Conservation (phyloP, 805 yeast species). For the Candida ovalis region DNA sequence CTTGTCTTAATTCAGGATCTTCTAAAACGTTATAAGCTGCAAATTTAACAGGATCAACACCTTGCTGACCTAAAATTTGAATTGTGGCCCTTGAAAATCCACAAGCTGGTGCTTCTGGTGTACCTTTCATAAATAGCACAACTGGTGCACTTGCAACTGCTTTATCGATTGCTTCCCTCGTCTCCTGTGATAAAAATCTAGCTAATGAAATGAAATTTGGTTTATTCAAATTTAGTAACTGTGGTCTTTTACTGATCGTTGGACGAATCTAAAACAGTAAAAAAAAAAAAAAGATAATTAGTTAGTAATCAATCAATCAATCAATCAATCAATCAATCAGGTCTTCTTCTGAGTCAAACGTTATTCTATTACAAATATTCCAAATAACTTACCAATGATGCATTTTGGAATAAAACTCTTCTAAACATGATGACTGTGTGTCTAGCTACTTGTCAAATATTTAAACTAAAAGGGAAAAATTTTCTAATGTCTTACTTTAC, state of each 20-base stretch:
- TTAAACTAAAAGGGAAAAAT: not conserved
- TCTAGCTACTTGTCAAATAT: not conserved
- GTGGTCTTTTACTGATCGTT: not conserved
- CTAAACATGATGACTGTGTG: not conserved
- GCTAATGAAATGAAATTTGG: conserved; percentile 1
- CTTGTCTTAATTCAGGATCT: conserved; percentile 89
- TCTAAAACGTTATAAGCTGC: conserved; percentile 97
- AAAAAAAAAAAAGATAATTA: not conserved
- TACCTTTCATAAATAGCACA: conserved; percentile 96
- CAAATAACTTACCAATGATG: conserved; percentile 1
- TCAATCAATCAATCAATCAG: too few relatives aligned
- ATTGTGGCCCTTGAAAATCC: conserved; percentile 96
- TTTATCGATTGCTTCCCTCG: conserved; percentile 75
- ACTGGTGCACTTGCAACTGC: conserved; percentile 91
- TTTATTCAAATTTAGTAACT: not conserved
- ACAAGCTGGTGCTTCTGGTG: conserved; percentile 96
- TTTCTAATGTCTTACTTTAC: not conserved
- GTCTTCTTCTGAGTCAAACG: too few relatives aligned
- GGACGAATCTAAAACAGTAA: conserved; percentile 1
- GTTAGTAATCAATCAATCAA: not conserved
- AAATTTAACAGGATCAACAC: conserved; percentile 93
- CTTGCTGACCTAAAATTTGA: conserved; percentile 90
- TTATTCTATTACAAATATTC: too few relatives aligned
- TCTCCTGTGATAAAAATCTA: conserved; percentile 65
- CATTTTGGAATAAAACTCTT: not conserved